Base-by-base conservation (phyloP, 108 stramenopile genomes). In the Cyclotella sp. region DNA sequence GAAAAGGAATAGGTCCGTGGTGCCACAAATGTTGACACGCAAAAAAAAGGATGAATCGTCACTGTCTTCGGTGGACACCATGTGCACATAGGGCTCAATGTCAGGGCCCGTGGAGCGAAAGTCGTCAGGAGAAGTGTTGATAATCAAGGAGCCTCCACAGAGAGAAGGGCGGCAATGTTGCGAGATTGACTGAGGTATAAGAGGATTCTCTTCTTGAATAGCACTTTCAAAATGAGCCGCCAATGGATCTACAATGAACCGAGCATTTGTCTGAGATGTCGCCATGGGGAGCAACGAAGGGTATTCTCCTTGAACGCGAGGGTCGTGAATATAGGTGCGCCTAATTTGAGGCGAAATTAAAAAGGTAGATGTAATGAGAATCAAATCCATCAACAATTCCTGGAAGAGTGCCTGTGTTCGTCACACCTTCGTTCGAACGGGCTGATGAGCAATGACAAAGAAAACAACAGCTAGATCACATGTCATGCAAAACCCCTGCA, bases 151-250 rank as follows among this genome's bases (percentile, higher is more conserved):
- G 3, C 79, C 79, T 5, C 27, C 40, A 21, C 45, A 29, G 14
- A 58, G 26, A 30, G 82, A 83, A 39, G 82, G 82, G 18, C 82
- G 64, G 52, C 82, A 83, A 28, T 78, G 73, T 49, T 83, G 77
- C 82, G 77, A 83, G 19, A 83, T 74, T 8, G 47, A 69, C 39
- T 83, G 82, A 29, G 43, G 24, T 30, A 83, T 62, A 16, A 79
- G 73, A 21, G 60, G 67, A 29, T 79, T 79, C 47, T 78, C 77
- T 39, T 71, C 70, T 47, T 78, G 77, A 28, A 71, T 43, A 14
- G 63, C 62, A 22, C 62, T 71, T 24, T 78, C 77, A 34, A 69
- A 53, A 46, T 70, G 70, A 5, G 70, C 43, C 29, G 63, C 68
- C 21, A 71, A 47, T 11, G 62, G 52, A 39, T 78, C 77, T 7